These are phyloP conservation scores for Blastomyces gilchristii DNA, from an alignment of 2,329 filamentous ascomycete genomes.

Conservation along the genomic window DNA sequence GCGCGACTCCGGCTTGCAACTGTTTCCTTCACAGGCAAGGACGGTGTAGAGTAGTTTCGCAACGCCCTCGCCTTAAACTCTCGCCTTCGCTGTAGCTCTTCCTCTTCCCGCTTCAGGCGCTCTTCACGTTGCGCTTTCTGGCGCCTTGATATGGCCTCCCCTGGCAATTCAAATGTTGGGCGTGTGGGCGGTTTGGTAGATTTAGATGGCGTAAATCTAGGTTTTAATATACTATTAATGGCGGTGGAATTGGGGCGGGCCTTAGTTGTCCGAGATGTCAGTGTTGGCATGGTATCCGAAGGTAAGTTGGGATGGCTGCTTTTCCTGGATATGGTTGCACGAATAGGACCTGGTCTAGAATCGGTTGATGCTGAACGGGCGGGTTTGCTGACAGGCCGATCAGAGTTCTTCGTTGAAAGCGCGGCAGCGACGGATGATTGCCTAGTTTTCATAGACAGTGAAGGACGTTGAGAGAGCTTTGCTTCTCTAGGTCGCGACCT, in stretches of 20 bases:
- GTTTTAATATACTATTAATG: slow-evolving; percentile 35
- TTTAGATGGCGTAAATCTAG: slow-evolving; percentile 42
- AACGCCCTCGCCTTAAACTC: slow-evolving; percentile 40
- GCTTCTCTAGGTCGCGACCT: background rate
- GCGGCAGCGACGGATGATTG: background rate
- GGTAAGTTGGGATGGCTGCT: slow-evolving; percentile 4
- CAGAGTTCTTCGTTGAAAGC: background rate
- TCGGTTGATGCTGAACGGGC: background rate
- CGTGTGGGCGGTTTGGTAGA: slow-evolving; percentile 43
- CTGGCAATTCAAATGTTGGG: slow-evolving; percentile 43
- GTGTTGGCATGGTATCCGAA: background rate
- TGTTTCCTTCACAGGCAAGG: slow-evolving; percentile 36
- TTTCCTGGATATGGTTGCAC: background rate
- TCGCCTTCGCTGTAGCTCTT: slow-evolving; percentile 25
- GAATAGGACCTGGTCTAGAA: background rate
- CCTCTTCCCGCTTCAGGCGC: slow-evolving; percentile 36
- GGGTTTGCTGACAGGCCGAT: background rate
- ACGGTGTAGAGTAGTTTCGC: slow-evolving; percentile 23
- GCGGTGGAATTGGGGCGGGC: background rate
- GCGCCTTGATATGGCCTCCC: slow-evolving; percentile 44
- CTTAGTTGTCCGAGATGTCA: background rate
- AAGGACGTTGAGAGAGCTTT: background rate
- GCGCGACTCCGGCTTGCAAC: slow-evolving; percentile 38
- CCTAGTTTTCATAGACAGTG: background rate
- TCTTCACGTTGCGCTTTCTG: slow-evolving; percentile 44